Evolutionary conservation across 768 basidiomycete genomes (phyloP).

Genomic region (Mycena epipterygia): DNA sequence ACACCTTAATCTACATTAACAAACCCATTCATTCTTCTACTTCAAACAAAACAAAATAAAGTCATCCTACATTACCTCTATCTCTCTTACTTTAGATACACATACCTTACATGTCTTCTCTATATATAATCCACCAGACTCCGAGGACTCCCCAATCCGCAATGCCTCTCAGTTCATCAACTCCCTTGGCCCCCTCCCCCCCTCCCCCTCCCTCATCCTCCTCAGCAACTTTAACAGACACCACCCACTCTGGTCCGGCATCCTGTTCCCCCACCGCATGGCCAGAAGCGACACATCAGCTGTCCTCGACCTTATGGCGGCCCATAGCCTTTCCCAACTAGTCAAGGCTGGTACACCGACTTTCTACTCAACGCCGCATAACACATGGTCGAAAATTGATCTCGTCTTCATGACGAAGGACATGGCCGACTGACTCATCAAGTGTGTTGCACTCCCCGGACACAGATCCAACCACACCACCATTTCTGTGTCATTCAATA

Average conservation of each 20-base stretch:
- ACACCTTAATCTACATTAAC: background rate
- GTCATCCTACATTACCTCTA: background rate
- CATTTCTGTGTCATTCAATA: background rate
- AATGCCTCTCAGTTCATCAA: background rate
- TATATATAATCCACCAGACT: background rate
- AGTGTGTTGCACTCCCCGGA: background rate
- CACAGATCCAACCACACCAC: background rate
- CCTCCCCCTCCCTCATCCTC: background rate
- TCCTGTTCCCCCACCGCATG: background rate
- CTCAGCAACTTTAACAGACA: background rate
- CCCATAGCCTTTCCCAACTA: background rate
- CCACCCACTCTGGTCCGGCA: slow-evolving; percentile 3
- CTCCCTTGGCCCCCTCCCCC: background rate
- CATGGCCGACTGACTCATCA: slow-evolving; percentile 1
- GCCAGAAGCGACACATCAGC: background rate
- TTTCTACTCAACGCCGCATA: background rate
- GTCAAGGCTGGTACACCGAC: background rate
- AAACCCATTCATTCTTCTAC: background rate
- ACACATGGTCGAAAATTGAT: background rate
- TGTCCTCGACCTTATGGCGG: background rate
- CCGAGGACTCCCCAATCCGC: slow-evolving; percentile 1
- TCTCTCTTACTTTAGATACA: background rate
- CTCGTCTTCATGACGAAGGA: background rate
- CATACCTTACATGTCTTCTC: background rate
- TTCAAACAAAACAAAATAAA: background rate